Base-by-base conservation (phyloP, 768 basidiomycete species). In the Glaciozyma antarctica region DNA sequence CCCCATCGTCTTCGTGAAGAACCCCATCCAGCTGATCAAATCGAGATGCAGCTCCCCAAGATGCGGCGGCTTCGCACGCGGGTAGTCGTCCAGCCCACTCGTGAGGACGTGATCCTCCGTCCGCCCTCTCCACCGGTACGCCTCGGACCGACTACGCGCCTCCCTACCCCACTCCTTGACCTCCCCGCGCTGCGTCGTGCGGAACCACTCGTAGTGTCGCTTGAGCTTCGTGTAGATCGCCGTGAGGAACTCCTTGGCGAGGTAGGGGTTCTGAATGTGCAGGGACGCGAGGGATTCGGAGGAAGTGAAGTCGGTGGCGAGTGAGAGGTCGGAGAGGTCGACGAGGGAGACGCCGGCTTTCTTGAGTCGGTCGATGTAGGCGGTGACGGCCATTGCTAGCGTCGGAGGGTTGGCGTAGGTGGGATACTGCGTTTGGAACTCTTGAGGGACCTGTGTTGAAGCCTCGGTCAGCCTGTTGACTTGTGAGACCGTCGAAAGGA, bases 81-180 rank as follows among this genome's bases (percentile, higher is more conserved):
- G 93, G 76, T 93, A 97, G 77, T 98, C 93, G 75, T 98, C 93
- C 85, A 98, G 86, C 1, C 93, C 93, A 72, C 88, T 90, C 0
- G 94, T 95, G 63, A 98, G 78, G 47, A 98, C 87, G 54, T 94
- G 91, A 32, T 81, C 81, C 72, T 85, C 82, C 10, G 89, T 88
- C 49, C 93, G 81, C 34, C 93, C 93, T 41, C 94, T 83, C 94
- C 93, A 98, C 43, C 93, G 83, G 78, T 95, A 98, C 2, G 83
- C 92, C 76, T 97, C 92, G 59, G 86, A 81, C n/a, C 88, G 89
- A n/a, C 87, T 83, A 3, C 90, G 86, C 62, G 82, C 82, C 30
- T 58, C 28, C 44, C 93, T 82, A 5, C 82, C 84, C 75, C 90
- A 98, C 74, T 90, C 89, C 74, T 89, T 90, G 72, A 97, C 87